A percentile compares a stretch with the other conserved stretches of the same genome.
These are phyloP conservation scores for Phytophthora brassicae DNA, from an alignment of 352 stramenopile species.

Conservation along the genomic window DNA sequence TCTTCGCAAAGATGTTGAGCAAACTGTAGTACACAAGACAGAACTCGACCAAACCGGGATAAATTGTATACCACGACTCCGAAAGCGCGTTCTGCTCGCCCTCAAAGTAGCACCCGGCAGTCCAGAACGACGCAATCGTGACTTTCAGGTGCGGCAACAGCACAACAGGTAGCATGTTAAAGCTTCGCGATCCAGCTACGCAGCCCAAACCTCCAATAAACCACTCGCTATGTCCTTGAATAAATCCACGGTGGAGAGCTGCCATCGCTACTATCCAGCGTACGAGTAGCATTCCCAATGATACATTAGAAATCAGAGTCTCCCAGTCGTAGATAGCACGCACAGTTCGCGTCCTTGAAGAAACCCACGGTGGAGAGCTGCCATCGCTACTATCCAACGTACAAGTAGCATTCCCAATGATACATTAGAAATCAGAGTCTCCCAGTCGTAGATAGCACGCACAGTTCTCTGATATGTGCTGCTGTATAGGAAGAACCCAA, in stretches of 20 bases:
- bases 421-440: conserved; percentile 48
- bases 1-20: conserved; percentile 46
- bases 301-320: conserved; percentile 48
- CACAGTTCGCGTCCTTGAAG: conserved; percentile 12
- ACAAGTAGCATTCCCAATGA: conserved; percentile 37
- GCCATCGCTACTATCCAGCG: conserved; percentile 48
- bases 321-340: conserved; percentile 45
- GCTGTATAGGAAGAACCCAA: conserved; percentile 44
- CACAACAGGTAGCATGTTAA: conserved; percentile 48
- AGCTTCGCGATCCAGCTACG: conserved; percentile 36
- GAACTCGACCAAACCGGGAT: conserved; percentile 41
- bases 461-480: conserved; percentile 4
- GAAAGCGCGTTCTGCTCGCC: conserved; percentile 44
- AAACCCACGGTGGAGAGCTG: conserved; percentile 40
- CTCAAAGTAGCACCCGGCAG: conserved; percentile 44
- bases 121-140: conserved; percentile 44
- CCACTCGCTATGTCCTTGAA: conserved; percentile 19
- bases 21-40: conserved; percentile 46
- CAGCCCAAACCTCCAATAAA: conserved; percentile 40
- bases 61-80: conserved; percentile 54
- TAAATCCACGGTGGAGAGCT: conserved; percentile 39
- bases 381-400: conserved; percentile 47
- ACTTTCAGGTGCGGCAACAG: conserved; percentile 45
- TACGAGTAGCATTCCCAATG: conserved; percentile 32
- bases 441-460: conserved; percentile 41